phyloP scores from a whole-genome alignment of 208 protist genomes.

The Trypanosoma congolense region DNA sequence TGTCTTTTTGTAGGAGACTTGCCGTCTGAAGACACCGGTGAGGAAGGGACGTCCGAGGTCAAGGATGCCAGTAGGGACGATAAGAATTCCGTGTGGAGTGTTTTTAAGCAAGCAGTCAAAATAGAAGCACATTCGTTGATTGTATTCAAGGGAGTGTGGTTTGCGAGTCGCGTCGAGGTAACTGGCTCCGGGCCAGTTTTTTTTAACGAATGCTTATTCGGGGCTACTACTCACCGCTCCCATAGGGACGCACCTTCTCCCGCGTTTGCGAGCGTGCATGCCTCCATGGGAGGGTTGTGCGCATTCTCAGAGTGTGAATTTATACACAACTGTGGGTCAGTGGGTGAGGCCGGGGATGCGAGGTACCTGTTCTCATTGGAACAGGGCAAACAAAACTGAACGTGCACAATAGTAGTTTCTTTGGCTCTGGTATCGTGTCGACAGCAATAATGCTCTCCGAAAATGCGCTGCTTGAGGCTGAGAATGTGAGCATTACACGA shows the following conservation, averaged over 20 bases:
- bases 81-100: background rate
- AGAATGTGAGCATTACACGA: constrained; percentile 10
- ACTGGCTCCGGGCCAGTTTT: constrained; percentile 37
- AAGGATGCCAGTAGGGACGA: background rate
- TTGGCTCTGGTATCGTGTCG: constrained; percentile 12
- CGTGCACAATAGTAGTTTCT: constrained; percentile 20
- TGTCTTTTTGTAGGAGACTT: constrained; percentile 10
- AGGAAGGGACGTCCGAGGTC: background rate
- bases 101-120: constrained; percentile 33
- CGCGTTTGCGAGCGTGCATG: constrained; percentile 15
- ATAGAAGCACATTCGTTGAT: constrained; percentile 41
- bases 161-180: constrained; percentile 35
- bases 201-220: constrained; percentile 56
- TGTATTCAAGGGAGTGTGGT: constrained; percentile 43
- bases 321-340: constrained; percentile 9
- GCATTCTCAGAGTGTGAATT: constrained; percentile 19
- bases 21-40: background rate
- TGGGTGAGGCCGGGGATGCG: background rate
- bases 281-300: constrained; percentile 8
- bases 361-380: constrained; percentile 15
- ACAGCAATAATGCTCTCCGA: constrained; percentile 14
- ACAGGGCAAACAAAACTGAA: constrained; percentile 6
- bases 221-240: constrained; percentile 3
- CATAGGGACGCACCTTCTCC: background rate
- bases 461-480: constrained; percentile 15